Percentiles rank a stretch among this genome's conserved stretches.
phyloP scores from a whole-genome alignment of 768 basidiomycete genomes.

The Calvatia gigantea region DNA sequence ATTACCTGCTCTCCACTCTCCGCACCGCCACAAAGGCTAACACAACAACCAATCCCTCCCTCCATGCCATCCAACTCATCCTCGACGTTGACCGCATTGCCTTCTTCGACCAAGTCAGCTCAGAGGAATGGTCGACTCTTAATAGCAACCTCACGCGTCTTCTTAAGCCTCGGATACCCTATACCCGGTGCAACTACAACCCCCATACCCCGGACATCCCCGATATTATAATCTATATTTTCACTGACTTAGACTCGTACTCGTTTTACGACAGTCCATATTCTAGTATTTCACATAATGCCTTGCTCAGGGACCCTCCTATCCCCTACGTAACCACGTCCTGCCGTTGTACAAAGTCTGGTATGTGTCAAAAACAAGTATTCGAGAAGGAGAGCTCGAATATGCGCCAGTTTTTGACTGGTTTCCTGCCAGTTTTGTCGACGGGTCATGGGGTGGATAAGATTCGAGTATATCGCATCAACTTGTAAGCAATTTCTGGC shows the following conservation, averaged over 20 bases:
- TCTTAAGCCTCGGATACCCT: not conserved
- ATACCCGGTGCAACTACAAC: not conserved
- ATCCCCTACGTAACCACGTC: not conserved
- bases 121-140: slow-evolving; percentile 7
- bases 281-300: not conserved
- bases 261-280: not conserved
- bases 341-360: not conserved
- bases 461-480: not conserved
- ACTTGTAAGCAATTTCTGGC: not conserved
- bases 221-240: slow-evolving; percentile 9
- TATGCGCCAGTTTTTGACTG: not conserved
- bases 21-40: not conserved
- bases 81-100: slow-evolving; percentile 2
- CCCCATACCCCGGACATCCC: not conserved
- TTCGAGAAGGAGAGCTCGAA: not conserved
- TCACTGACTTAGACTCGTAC: slow-evolving; percentile 1
- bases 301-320: not conserved
- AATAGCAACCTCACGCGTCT: slow-evolving; percentile 5
- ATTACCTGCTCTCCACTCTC: slow-evolving; percentile 8
- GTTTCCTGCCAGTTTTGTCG: not conserved
- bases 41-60: not conserved
- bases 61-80: slow-evolving; percentile 8
- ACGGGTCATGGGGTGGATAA: not conserved
- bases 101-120: not conserved
- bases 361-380: not conserved